Conservation (phyloP, 345 rosid genomes). For the Eucalyptus polybractea region DNA sequence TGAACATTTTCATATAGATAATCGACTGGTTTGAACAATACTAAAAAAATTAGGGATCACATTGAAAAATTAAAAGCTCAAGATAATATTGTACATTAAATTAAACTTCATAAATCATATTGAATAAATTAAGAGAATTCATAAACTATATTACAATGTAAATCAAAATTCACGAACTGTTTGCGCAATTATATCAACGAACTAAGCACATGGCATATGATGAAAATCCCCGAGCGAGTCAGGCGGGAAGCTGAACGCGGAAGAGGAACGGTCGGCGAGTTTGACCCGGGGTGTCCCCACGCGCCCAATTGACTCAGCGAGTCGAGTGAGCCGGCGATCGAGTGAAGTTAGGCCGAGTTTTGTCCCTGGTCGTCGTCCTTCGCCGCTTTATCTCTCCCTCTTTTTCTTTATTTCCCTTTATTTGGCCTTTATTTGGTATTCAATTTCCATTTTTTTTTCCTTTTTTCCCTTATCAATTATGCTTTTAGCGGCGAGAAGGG, state of each 20-base stretch:
- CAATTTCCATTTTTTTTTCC: not conserved
- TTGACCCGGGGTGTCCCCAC: not conserved
- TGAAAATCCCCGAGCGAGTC: not conserved
- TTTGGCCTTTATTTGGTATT: not conserved
- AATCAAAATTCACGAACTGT: too few species aligned
- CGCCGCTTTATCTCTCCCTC: not conserved
- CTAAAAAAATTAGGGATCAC: rapidly evolving
- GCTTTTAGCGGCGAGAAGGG: conserved; percentile 32
- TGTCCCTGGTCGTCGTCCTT: not conserved
- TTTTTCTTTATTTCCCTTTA: not conserved
- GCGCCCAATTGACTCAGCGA: not conserved
- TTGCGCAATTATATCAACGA: too few species aligned
- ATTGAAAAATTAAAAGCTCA: too few species aligned
- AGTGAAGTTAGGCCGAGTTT: not conserved
- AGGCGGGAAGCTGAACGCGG: not conserved
- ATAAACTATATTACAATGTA: too few species aligned
- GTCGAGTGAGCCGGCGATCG: not conserved
- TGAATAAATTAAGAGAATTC: too few species aligned
- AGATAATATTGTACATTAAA: too few species aligned
- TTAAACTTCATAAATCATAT: too few species aligned
- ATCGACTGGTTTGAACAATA: too few species aligned
- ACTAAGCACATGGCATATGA: not conserved
- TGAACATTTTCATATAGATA: rapidly evolving
- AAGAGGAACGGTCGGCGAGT: not conserved
- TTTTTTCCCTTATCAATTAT: not conserved